Percentiles rank a stretch among this genome's conserved stretches.
These are phyloP conservation scores for Escovopsis sp. DNA, from an alignment of 2,329 filamentous ascomycete genomes.

Conservation along the genomic window DNA sequence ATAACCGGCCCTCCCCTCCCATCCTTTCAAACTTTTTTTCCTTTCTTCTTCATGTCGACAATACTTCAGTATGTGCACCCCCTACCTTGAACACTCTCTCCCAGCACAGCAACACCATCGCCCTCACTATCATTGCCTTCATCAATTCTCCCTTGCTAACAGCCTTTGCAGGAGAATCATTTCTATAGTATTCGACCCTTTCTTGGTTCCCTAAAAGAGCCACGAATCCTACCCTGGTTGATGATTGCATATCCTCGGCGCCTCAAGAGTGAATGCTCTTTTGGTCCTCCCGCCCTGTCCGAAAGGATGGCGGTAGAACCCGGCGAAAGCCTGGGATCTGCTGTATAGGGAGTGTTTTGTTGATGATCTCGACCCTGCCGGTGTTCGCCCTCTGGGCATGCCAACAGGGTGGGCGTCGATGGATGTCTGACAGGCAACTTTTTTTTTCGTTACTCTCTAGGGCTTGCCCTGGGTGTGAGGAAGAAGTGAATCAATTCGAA, in stretches of 20 bases:
- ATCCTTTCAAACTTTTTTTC: slow-evolving; percentile 25
- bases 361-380: slow-evolving; percentile 83
- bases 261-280: slow-evolving; percentile 70
- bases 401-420: slow-evolving; percentile 65
- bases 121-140: not conserved
- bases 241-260: slow-evolving; percentile 77
- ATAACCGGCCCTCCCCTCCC: slow-evolving; percentile 20
- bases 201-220: slow-evolving; percentile 88
- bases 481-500: slow-evolving; percentile 22
- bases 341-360: slow-evolving; percentile 64
- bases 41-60: slow-evolving; percentile 46
- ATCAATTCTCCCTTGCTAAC: slow-evolving; percentile 9
- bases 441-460: slow-evolving; percentile 40
- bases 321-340: slow-evolving; percentile 8
- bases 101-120: not conserved
- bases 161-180: slow-evolving; percentile 56
- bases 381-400: slow-evolving; percentile 64
- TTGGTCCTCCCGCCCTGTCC: slow-evolving; percentile 43
- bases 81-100: slow-evolving; percentile 12
- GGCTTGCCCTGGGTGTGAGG: slow-evolving; percentile 34
- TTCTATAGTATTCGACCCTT: slow-evolving; percentile 94
- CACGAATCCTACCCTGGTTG: slow-evolving; percentile 91
- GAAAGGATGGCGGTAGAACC: slow-evolving; percentile 41
- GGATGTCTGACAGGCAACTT: slow-evolving; percentile 71
- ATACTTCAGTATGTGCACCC: slow-evolving; percentile 39